Conservation (phyloP, 2,329 filamentous ascomycete genomes). For the Trichothecium roseum region DNA sequence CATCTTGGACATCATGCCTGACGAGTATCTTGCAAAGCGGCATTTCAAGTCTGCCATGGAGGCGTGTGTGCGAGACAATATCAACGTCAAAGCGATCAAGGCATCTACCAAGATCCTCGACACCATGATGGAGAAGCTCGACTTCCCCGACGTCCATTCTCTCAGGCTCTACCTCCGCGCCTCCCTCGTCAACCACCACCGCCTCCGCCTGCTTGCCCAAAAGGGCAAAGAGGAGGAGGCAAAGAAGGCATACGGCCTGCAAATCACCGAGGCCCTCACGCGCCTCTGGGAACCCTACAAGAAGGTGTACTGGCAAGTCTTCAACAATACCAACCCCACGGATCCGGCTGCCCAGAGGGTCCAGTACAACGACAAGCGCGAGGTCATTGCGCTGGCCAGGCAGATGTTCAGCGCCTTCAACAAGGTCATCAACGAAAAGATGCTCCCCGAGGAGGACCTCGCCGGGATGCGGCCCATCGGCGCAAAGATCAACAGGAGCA, state of each 20-base stretch:
- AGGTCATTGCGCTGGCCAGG: conserved; percentile 33
- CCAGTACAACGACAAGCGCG: conserved; percentile 15
- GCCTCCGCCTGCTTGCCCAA: conserved; percentile 21
- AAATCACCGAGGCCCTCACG: conserved; percentile 39
- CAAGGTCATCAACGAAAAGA: conserved; percentile 28
- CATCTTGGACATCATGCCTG: conserved; percentile 46
- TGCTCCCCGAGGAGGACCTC: conserved; percentile 24
- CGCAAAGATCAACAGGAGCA: conserved; percentile 26
- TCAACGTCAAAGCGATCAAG: conserved; percentile 58
- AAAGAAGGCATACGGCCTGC: conserved; percentile 34
- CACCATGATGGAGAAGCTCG: conserved; percentile 38
- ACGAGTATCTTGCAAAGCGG: conserved; percentile 29
- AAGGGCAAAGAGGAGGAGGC: conserved; percentile 20
- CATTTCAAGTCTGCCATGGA: conserved; percentile 65
- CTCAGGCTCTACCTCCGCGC: conserved; percentile 47
- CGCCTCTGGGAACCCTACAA: conserved; percentile 40
- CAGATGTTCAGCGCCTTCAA: conserved; percentile 34
- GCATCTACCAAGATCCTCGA: conserved; percentile 56
- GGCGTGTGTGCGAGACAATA: conserved; percentile 64
- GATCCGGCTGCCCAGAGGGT: conserved; percentile 10
- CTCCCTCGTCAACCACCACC: conserved; percentile 35
- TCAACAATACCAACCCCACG: conserved; percentile 14
- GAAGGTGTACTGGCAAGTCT: conserved; percentile 24
- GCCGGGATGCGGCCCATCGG: conserved; percentile 19
- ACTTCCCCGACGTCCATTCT: conserved; percentile 36